Base-by-base conservation (phyloP, 306 rosid species). In the Calophaca sinica region DNA sequence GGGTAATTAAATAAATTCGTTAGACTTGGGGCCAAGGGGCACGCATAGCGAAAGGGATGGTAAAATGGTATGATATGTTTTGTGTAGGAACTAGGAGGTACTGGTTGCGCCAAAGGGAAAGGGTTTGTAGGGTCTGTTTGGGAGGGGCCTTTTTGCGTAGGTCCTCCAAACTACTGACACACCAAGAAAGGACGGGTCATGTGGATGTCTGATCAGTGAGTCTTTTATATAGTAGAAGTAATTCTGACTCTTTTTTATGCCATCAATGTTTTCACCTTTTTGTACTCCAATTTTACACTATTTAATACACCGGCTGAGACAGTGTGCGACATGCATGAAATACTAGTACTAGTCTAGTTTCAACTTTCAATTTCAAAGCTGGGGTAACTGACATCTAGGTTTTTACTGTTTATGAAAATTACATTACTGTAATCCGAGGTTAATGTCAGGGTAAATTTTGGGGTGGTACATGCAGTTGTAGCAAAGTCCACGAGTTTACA, bases 161-260 rank as follows among this genome's bases (percentile, higher is more conserved):
- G 87, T 74, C 87, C 87, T 83, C 81, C 80, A 35, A 86, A 80
- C 74, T 4, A 80, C 89, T 78, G 85, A 83, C 82, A 86, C 5
- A 41, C 9, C 15, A 42, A 71, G 78, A 81, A 78, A 65, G 84
- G 84, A 80, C 78, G 74, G 80, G 82, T 60, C 87, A 77, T 77
- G 83, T 80, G 77, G 48, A 68, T 73, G 86, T 79, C 71, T 62
- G 74, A 62, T 72, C 32, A 51, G 44, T 13, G 60, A 65, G 44
- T 9, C 29, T 54, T 77, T 78, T 84, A 26, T 31, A 33, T 4
- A 20, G 55, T 5, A 48, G 46, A 52, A 50, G 65, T 52, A 58
- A 62, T 75, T 69, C 74, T 81, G 78, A 70, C 32, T 33, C 12
- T 57, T 62, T 74, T 54, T 42, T 52, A 64, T 44, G 64, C 80